A percentile compares a stretch with the other conserved stretches of the same genome.
Conservation (phyloP, 1,284 basidiomycete genomes). For the Trametes versicolor region DNA sequence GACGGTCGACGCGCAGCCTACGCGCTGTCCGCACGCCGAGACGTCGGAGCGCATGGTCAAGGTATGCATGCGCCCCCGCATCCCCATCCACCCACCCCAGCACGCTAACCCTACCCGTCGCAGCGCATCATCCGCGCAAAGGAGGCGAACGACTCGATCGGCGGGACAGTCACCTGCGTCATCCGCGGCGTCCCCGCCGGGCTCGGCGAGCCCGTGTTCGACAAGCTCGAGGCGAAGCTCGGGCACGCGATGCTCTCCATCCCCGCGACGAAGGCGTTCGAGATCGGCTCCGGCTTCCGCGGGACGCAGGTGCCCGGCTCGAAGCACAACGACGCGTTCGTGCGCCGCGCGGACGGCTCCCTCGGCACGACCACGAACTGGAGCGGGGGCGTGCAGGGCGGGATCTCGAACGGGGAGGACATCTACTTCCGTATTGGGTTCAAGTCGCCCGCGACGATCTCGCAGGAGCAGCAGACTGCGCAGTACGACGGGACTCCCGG, state of each 20-base stretch:
- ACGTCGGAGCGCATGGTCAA: constrained; percentile 93
- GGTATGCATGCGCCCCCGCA: too few relatives aligned
- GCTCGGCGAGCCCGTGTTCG: constrained; percentile 97
- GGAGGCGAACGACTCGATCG: constrained; percentile 92
- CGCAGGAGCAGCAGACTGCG: constrained; percentile 90
- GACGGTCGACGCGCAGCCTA: constrained; percentile 88
- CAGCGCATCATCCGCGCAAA: constrained; percentile 96
- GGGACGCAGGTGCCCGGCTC: constrained; percentile 96
- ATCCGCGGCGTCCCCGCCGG: constrained; percentile 92
- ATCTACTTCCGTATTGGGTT: constrained; percentile 97
- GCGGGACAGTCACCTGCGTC: constrained; percentile 97
- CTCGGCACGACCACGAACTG: constrained; percentile 94
- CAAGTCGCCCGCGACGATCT: constrained; percentile 99
- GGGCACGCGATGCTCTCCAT: constrained; percentile 99
- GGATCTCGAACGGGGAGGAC: constrained; percentile 97
- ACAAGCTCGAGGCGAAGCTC: constrained; percentile 97
- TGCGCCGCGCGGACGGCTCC: constrained; percentile 71
- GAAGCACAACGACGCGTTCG: constrained; percentile 94
- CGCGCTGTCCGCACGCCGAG: constrained; percentile 91
- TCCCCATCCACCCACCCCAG: constrained; percentile 2
- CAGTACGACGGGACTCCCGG: constrained; percentile 94
- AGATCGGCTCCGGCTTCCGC: constrained; percentile 96
- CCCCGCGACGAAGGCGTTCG: constrained; percentile 98
- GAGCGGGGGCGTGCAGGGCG: constrained; percentile 98
- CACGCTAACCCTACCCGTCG: constrained; percentile 6